Evolutionary conservation across 208 protist genomes (phyloP).

Genomic region (Acanthamoeba healyi): DNA sequence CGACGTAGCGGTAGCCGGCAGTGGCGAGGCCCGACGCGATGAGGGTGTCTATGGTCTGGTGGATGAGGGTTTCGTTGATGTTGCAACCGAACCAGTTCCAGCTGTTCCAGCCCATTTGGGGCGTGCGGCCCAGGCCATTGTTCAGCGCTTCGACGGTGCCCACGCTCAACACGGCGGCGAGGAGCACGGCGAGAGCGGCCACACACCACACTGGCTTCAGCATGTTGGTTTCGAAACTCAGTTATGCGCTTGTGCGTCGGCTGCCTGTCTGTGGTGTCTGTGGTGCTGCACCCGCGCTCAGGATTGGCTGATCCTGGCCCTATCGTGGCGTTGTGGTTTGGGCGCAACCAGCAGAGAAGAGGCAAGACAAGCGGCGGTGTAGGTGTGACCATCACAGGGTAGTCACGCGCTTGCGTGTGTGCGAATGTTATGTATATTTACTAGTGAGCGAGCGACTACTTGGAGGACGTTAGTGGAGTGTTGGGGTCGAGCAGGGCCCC

Average conservation of each 20-base stretch:
- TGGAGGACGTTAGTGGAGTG: neutral
- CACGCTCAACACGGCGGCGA: neutral
- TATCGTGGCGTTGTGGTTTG: neutral
- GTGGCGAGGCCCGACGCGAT: conserved; percentile 52
- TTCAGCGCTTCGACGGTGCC: conserved; percentile 17
- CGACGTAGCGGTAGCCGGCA: conserved; percentile 61
- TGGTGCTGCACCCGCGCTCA: too few species aligned
- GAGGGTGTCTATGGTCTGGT: conserved; percentile 74
- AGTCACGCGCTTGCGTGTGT: too few species aligned
- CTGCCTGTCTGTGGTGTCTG: too few species aligned
- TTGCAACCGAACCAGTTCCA: conserved; percentile 82
- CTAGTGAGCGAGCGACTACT: neutral
- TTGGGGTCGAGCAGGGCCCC: neutral
- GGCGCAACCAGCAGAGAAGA: too few species aligned
- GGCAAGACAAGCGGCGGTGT: too few species aligned
- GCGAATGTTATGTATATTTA: too few species aligned
- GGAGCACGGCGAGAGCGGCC: too few species aligned
- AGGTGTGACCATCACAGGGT: too few species aligned
- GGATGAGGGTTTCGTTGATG: conserved; percentile 82
- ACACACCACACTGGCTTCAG: too few species aligned
- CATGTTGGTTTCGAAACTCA: too few species aligned
- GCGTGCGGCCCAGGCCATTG: conserved; percentile 82
- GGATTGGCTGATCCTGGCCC: too few species aligned
- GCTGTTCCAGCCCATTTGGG: conserved; percentile 82
- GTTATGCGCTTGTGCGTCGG: too few species aligned